Conservation (phyloP, 2,329 filamentous ascomycete genomes). For the Metarhizium anisopliae region DNA sequence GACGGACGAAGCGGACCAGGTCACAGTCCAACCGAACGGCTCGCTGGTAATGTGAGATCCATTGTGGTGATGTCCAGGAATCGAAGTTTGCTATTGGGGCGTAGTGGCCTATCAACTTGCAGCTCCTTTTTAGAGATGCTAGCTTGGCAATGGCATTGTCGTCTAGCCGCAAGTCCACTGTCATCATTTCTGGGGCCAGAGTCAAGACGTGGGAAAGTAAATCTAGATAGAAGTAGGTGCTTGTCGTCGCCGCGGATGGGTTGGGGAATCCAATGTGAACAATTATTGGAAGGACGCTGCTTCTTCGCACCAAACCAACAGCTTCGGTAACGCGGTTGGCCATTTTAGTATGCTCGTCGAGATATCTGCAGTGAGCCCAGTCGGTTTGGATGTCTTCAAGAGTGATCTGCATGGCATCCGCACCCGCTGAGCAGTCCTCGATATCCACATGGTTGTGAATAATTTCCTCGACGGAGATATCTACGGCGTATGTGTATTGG, state of each 20-base stretch:
- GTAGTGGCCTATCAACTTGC: slow-evolving; percentile 53
- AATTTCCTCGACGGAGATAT: slow-evolving; percentile 48
- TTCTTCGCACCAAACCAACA: slow-evolving; percentile 51
- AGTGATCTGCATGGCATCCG: slow-evolving; percentile 57
- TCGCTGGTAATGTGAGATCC: slow-evolving; percentile 47
- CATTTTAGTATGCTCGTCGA: slow-evolving; percentile 18
- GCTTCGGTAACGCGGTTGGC: slow-evolving; percentile 46
- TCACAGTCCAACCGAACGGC: slow-evolving; percentile 51
- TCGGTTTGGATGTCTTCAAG: slow-evolving; percentile 31
- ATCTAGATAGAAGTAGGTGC: slow-evolving; percentile 37
- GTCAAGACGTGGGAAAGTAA: slow-evolving; percentile 51
- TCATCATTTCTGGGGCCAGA: slow-evolving; percentile 53
- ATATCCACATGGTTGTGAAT: slow-evolving; percentile 46
- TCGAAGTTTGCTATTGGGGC: slow-evolving; percentile 29
- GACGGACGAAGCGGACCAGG: slow-evolving; percentile 51
- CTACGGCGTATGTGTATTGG: slow-evolving; percentile 58
- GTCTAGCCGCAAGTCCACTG: slow-evolving; percentile 51
- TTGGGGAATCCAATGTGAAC: slow-evolving; percentile 36
- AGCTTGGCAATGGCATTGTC: slow-evolving; percentile 41
- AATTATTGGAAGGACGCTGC: slow-evolving; percentile 51
- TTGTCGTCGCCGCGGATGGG: slow-evolving; percentile 11
- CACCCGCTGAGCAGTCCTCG: slow-evolving; percentile 56
- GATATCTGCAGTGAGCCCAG: slow-evolving; percentile 9
- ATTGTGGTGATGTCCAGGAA: slow-evolving; percentile 48
- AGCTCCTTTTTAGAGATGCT: slow-evolving; percentile 40